Conservation (phyloP, 805 yeast genomes). For the Jamesozyma gamospora region DNA sequence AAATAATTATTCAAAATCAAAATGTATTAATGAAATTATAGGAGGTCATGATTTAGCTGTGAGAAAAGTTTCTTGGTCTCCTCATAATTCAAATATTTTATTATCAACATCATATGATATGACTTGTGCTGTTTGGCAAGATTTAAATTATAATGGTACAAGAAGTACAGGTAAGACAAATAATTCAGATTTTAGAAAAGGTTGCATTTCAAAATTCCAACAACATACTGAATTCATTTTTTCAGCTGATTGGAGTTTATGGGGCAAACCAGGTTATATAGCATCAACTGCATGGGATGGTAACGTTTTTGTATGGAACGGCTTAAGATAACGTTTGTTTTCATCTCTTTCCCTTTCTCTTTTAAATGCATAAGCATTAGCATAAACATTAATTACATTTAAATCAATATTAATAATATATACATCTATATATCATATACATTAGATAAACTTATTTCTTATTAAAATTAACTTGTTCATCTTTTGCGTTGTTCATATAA, state of each 20-base stretch:
- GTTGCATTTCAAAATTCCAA: slow-evolving; percentile 49
- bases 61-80: slow-evolving; percentile 77
- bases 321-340: slow-evolving; percentile 31
- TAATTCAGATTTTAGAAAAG: slow-evolving; percentile 37
- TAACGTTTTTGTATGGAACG: slow-evolving; percentile 83
- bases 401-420: no score
- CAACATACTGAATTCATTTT: slow-evolving; percentile 80
- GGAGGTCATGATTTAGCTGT: slow-evolving; percentile 85
- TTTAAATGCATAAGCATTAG: slow-evolving; percentile 7
- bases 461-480: no score
- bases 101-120: slow-evolving; percentile 82
- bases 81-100: slow-evolving; percentile 64
- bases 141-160: slow-evolving; percentile 51
- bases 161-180: slow-evolving; percentile 36
- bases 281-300: slow-evolving; percentile 97
- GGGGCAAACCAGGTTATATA: slow-evolving; percentile 96
- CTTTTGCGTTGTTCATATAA: no score
- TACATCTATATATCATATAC: no score
- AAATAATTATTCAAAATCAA: not conserved
- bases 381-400: no score
- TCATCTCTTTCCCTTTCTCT: slow-evolving; percentile 26
- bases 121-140: slow-evolving; percentile 84
- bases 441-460: no score
- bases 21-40: slow-evolving; percentile 60
- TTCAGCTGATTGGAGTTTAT: slow-evolving; percentile 89